Evolutionary conservation across 768 basidiomycete genomes (phyloP).

Genomic region (Boletus rubescentipes): DNA sequence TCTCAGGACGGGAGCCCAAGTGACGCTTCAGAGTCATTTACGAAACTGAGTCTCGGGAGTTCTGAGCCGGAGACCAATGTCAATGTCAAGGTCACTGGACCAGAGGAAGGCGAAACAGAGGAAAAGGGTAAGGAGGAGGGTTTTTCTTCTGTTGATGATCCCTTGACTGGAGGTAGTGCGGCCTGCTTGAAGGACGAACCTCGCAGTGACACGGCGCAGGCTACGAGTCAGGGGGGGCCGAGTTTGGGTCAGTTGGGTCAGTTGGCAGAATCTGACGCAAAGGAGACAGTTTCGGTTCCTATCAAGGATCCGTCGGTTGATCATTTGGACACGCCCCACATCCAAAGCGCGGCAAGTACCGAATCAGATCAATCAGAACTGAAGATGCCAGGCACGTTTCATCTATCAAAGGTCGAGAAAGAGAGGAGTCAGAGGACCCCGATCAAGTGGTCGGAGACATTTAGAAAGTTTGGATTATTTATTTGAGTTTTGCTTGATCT

Average conservation of each 20-base stretch:
- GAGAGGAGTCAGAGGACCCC: background rate
- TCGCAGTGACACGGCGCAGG: background rate
- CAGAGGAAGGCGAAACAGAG: conserved; percentile 25
- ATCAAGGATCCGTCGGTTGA: background rate
- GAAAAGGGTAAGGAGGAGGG: conserved; percentile 25
- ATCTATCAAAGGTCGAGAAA: conserved; percentile 20
- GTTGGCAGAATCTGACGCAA: conserved; percentile 3
- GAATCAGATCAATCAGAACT: conserved; percentile 36
- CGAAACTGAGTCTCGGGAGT: conserved; percentile 30
- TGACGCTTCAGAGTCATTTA: conserved; percentile 20
- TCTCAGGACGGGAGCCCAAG: conserved; percentile 34
- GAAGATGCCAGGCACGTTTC: conserved; percentile 56
- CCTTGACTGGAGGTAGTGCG: conserved; percentile 22
- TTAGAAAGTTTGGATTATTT: conserved; percentile 28
- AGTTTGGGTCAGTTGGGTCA: background rate
- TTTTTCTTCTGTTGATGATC: conserved; percentile 16
- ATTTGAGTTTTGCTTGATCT: conserved; percentile 8
- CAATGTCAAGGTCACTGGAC: conserved; percentile 40
- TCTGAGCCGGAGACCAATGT: conserved; percentile 39
- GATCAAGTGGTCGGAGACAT: conserved; percentile 19
- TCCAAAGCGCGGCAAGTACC: conserved; percentile 18
- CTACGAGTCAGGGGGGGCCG: background rate
- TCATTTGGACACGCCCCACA: conserved; percentile 4
- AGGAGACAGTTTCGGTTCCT: background rate
- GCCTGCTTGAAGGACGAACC: conserved; percentile 12